Evolutionary conservation across 1,284 basidiomycete species (phyloP), one percentile per base, ranked within the genome.

Genomic region (Fomitopsis pinicola): DNA sequence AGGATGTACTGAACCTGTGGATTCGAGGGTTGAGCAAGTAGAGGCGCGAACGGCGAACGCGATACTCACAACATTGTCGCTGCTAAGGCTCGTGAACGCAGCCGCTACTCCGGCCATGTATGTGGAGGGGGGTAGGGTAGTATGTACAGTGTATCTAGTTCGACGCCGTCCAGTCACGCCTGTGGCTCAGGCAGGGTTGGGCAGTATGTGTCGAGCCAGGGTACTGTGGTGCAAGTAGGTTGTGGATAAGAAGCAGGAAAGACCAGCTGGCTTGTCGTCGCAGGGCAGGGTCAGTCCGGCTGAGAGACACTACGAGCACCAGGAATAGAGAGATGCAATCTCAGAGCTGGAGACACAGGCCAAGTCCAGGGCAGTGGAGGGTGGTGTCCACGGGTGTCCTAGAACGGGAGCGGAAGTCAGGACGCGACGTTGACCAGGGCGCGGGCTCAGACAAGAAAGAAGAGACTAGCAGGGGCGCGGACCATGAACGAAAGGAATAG

Each of bases 1-100:
- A 91, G 75, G 55, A 91, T 70, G 63, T 77, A 73, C 64, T 85
- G 81, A 46, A 88, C 73, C 88, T 89, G 61, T 22, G 30, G 28
- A 40, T n/a, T 46, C 26, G n/a, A 38, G 35, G 44, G 40, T 14
- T 22, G 28, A 42, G 53, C 42, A 2, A 26, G n/a, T 9, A 33
- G 26, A 9, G 6, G 30, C 30, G 30, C 30, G 30, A 40, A 33
- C 26, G 14, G 17, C 46, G 33, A 59, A 22, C 12, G 9, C 6
- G 48, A 19, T n/a, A 62, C 74, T 61, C 58, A 75, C 74, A 48
- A 67, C 58, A 38, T 59, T 52, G 59, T 67, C 64, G 52, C 57
- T 59, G 53, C 65, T 71, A 42, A 71, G 62, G 56, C 53, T 62
- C 35, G 59, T 60, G 55, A 63, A 62, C 1, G 63, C 61, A 38